A percentile compares a stretch with the other conserved stretches of the same genome.
Evolutionary conservation across 1,139 yeast genomes (phyloP).

Genomic region (Torulaspora pretoriensis): DNA sequence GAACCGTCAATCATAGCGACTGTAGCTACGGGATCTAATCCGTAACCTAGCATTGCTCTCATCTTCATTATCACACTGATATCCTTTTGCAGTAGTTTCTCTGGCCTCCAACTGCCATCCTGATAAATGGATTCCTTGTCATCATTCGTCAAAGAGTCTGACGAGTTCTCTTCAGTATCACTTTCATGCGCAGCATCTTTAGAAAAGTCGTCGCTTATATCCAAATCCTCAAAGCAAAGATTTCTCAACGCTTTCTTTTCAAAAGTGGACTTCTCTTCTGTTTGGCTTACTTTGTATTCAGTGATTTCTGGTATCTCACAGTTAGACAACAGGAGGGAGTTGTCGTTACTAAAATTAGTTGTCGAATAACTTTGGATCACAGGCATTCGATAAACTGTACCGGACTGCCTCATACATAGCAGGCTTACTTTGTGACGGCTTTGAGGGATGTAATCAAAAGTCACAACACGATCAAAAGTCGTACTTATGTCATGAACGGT

Average conservation of each 20-base stretch:
- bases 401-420: slow-evolving; percentile 86
- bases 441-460: slow-evolving; percentile 78
- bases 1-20: slow-evolving; percentile 56
- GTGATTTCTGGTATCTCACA: slow-evolving; percentile 42
- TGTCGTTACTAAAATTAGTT: slow-evolving; percentile 62
- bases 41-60: slow-evolving; percentile 72
- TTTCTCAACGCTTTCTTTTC: slow-evolving; percentile 24
- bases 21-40: slow-evolving; percentile 63
- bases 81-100: slow-evolving; percentile 51
- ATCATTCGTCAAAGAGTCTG: slow-evolving; percentile 33
- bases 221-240: slow-evolving; percentile 35
- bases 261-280: slow-evolving; percentile 39
- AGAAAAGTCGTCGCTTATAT: slow-evolving; percentile 29
- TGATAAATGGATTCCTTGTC: slow-evolving; percentile 22
- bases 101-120: slow-evolving; percentile 32
- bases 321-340: slow-evolving; percentile 66
- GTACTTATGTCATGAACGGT: slow-evolving; percentile 73
- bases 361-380: slow-evolving; percentile 65
- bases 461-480: slow-evolving; percentile 73
- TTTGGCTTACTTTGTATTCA: slow-evolving; percentile 32
- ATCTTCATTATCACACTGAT: slow-evolving; percentile 62
- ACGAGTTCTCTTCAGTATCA: slow-evolving; percentile 28
- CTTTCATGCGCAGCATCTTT: slow-evolving; percentile 15
- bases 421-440: slow-evolving; percentile 44
- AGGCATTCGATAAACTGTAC: slow-evolving; percentile 78